A percentile compares a stretch with the other conserved stretches of the same genome.
phyloP scores from a whole-genome alignment of 148 eudicot species.

The Rhododendron simsii region DNA sequence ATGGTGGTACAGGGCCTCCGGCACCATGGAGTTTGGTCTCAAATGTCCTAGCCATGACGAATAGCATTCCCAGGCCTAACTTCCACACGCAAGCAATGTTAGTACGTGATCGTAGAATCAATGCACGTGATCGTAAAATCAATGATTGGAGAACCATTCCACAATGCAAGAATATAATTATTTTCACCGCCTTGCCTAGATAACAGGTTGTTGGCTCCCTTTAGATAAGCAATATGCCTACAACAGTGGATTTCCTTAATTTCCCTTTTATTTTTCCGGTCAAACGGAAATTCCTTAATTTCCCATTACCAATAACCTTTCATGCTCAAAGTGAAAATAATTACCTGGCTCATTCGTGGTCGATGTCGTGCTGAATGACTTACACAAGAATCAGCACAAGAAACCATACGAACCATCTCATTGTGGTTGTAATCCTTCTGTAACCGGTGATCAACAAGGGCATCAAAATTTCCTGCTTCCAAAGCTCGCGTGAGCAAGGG shows the following conservation, averaged over 20 bases:
- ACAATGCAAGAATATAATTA: background rate
- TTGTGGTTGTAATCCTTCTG: slow-evolving; percentile 45
- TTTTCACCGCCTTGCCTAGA: background rate
- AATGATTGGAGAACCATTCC: background rate
- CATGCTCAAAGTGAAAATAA: background rate
- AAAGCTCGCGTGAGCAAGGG: slow-evolving; percentile 76
- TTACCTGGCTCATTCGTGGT: slow-evolving; percentile 94
- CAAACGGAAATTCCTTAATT: background rate
- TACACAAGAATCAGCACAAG: slow-evolving; percentile 87
- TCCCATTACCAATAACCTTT: background rate
- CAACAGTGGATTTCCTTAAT: background rate
- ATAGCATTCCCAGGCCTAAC: background rate
- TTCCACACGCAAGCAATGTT: background rate
- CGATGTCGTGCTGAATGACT: slow-evolving; percentile 85
- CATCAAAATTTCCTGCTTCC: slow-evolving; percentile 72
- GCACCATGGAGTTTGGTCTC: background rate
- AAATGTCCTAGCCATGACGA: background rate
- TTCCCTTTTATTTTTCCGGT: background rate
- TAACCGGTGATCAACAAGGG: slow-evolving; percentile 60
- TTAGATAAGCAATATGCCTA: background rate
- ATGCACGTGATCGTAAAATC: no score
- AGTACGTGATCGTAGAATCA: background rate
- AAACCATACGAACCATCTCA: slow-evolving; percentile 87
- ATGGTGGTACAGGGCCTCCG: background rate
- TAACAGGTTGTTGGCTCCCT: background rate